phyloP scores from a whole-genome alignment of 768 basidiomycete species.

The Russula sp. region DNA sequence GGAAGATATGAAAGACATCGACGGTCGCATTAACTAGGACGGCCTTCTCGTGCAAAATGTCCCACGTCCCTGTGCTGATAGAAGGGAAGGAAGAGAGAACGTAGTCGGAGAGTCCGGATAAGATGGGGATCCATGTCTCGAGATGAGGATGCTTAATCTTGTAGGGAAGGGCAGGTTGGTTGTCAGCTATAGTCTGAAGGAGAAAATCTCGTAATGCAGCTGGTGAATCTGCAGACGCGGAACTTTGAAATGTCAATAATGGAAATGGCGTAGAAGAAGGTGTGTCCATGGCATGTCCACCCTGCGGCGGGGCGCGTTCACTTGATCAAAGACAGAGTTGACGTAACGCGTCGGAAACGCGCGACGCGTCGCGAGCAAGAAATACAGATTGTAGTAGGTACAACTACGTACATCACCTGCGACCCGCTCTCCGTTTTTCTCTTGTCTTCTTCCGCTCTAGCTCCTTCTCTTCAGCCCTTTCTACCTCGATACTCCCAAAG shows the following conservation, averaged over 20 bases:
- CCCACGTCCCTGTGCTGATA: slow-evolving; percentile 50
- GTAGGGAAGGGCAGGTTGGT: slow-evolving; percentile 18
- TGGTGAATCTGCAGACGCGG: slow-evolving; percentile 22
- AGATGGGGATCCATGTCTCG: slow-evolving; percentile 49
- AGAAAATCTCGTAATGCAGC: slow-evolving; percentile 30
- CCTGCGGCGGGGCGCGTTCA: not conserved
- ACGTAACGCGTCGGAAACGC: slow-evolving; percentile 12
- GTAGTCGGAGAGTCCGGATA: slow-evolving; percentile 47
- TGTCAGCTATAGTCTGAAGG: slow-evolving; percentile 24
- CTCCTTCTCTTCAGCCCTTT: slow-evolving; percentile 93
- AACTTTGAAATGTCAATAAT: slow-evolving; percentile 27
- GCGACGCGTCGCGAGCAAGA: slow-evolving; percentile 12
- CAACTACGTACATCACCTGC: slow-evolving; percentile 47
- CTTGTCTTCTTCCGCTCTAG: slow-evolving; percentile 80
- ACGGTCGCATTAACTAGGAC: slow-evolving; percentile 53
- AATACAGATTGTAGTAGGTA: too few relatives aligned
- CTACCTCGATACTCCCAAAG: slow-evolving; percentile 71
- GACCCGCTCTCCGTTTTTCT: slow-evolving; percentile 74
- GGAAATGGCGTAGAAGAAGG: slow-evolving; percentile 28
- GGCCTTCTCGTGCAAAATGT: slow-evolving; percentile 55
- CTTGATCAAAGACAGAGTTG: slow-evolving; percentile 13
- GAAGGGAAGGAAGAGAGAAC: slow-evolving; percentile 55
- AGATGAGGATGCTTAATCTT: slow-evolving; percentile 35
- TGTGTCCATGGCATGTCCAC: slow-evolving; percentile 19
- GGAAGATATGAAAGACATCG: slow-evolving; percentile 50